Evolutionary conservation across 768 basidiomycete genomes (phyloP).

Genomic region (Neoboletus brunneissimus): DNA sequence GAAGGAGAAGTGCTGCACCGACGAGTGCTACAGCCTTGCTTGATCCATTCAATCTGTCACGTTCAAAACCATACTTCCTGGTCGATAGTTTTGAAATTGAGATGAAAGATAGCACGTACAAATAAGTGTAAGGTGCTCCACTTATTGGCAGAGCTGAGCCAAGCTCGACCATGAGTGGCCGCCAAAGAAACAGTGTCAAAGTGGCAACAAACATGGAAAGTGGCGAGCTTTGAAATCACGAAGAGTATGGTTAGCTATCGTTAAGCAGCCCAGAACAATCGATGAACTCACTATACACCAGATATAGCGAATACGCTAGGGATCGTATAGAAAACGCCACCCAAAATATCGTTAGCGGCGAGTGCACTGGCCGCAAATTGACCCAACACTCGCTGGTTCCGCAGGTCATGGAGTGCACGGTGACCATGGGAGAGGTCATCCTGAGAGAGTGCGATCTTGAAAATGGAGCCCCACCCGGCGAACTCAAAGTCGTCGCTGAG

Average conservation of each 20-base stretch:
- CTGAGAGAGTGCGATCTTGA: slow-evolving; percentile 42
- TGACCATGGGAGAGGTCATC: slow-evolving; percentile 41
- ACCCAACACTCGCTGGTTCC: slow-evolving; percentile 47
- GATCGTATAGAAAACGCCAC: slow-evolving; percentile 67
- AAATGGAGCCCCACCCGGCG: slow-evolving; percentile 64
- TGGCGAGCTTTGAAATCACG: slow-evolving; percentile 49
- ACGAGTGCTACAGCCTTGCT: slow-evolving; percentile 60
- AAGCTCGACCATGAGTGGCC: slow-evolving; percentile 72
- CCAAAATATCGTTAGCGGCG: slow-evolving; percentile 64
- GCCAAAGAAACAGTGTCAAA: slow-evolving; percentile 63
- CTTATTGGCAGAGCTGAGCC: slow-evolving; percentile 65
- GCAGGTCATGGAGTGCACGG: slow-evolving; percentile 29
- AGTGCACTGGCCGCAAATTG: slow-evolving; percentile 64
- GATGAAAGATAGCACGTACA: slow-evolving; percentile 38
- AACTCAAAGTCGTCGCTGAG: slow-evolving; percentile 67
- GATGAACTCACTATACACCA: slow-evolving; percentile 56
- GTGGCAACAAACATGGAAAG: slow-evolving; percentile 65
- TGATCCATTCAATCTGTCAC: slow-evolving; percentile 57
- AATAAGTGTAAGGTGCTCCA: slow-evolving; percentile 70
- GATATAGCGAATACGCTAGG: slow-evolving; percentile 61
- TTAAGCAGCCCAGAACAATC: neutral
- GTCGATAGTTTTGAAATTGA: neutral
- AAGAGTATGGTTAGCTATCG: neutral
- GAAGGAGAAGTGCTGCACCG: slow-evolving; percentile 63
- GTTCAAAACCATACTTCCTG: neutral